These are phyloP conservation scores for Sugiyamaella smithiae DNA, from an alignment of 805 yeast species.

Conservation along the genomic window DNA sequence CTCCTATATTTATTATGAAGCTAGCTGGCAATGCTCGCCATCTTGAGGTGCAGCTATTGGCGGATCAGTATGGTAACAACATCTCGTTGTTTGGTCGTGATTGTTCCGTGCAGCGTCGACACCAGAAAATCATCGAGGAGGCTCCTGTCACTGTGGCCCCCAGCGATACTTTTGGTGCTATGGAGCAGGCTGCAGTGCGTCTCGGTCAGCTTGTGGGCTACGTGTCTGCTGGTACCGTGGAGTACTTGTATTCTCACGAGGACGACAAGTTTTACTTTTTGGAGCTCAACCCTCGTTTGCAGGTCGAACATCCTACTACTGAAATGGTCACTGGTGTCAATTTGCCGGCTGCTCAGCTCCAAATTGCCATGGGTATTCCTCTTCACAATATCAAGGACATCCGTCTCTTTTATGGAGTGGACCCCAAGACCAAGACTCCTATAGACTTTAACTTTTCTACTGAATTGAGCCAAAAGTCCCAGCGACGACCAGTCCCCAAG, in stretches of 20 bases:
- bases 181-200: constrained; percentile 98
- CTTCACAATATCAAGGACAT: constrained; percentile 93
- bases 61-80: constrained; percentile 98
- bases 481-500: constrained; percentile 91
- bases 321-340: constrained; percentile 99
- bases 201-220: constrained; percentile 96
- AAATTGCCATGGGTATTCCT: constrained; percentile 99
- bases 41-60: constrained; percentile 94
- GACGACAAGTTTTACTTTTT: constrained; percentile 94
- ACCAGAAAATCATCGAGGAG: constrained; percentile 97
- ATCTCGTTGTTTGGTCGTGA: constrained; percentile 97
- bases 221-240: constrained; percentile 99
- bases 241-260: constrained; percentile 88
- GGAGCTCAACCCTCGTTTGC: constrained; percentile 97
- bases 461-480: constrained; percentile 68
- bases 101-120: constrained; percentile 99
- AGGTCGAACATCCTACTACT: constrained; percentile 99
- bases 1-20: constrained; percentile 97
- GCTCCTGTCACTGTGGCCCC: constrained; percentile 97
- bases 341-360: constrained; percentile 97
- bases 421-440: constrained; percentile 86
- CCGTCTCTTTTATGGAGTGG: constrained; percentile 89
- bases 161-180: constrained; percentile 74
- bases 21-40: constrained; percentile 97
- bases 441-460: constrained; percentile 87